phyloP scores from a whole-genome alignment of 169 alveolate species.

The Plasmodium knowlesi region DNA sequence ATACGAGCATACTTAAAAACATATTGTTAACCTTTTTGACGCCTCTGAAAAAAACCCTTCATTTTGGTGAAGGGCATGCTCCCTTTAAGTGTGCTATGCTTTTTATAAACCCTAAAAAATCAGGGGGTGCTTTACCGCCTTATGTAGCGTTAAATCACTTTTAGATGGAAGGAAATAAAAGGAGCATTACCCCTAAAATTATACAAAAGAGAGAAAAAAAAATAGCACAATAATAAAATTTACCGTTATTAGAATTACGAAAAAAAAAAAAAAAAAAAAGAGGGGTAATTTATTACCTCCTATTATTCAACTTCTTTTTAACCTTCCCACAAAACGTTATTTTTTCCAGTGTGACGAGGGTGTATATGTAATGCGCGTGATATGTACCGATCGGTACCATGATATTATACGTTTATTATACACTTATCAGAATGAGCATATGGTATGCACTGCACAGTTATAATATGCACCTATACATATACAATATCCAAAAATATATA shows the following conservation, averaged over 20 bases:
- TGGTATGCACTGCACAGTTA: neutral
- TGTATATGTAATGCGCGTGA: neutral
- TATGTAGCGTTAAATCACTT: neutral
- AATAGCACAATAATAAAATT: neutral
- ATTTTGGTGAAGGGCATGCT: neutral
- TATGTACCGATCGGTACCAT: neutral
- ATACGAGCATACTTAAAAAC: neutral
- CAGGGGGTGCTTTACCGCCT: neutral
- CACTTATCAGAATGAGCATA: neutral
- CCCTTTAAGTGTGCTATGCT: neutral
- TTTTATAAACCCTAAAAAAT: neutral
- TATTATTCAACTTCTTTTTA: neutral
- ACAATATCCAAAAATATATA: too few species aligned
- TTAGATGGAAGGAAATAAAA: neutral
- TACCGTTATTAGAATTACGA: neutral
- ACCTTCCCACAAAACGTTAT: neutral
- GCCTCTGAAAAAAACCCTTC: neutral
- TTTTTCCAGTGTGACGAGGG: neutral
- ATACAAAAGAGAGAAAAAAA: neutral
- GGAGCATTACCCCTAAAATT: neutral
- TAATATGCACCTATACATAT: neutral
- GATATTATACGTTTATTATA: too few species aligned
- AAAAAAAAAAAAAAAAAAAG: too few species aligned
- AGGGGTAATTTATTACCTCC: neutral
- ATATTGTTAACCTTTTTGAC: neutral